Percentiles rank a stretch among this genome's conserved stretches.
phyloP scores from a whole-genome alignment of 768 basidiomycete genomes.

The Sporobolomyces roseus region DNA sequence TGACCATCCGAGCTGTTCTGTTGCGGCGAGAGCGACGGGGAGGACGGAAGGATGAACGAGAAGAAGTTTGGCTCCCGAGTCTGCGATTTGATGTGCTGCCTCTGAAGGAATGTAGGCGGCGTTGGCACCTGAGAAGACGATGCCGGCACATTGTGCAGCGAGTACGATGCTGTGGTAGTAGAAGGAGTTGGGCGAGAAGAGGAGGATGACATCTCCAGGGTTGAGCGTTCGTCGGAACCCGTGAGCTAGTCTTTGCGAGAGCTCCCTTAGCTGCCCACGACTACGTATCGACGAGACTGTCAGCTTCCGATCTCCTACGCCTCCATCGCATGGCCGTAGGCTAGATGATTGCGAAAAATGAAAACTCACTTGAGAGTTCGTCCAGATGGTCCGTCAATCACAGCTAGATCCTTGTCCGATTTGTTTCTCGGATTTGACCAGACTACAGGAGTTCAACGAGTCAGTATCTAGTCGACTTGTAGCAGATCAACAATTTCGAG shows the following conservation, averaged over 20 bases:
- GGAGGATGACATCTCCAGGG: constrained; percentile 27
- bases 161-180: constrained; percentile 37
- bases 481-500: too few relatives aligned
- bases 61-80: constrained; percentile 60
- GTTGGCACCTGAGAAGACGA: constrained; percentile 45
- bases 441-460: constrained; percentile 9
- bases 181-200: constrained; percentile 42
- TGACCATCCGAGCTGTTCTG: constrained; percentile 54
- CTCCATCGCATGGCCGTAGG: too few relatives aligned
- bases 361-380: constrained; percentile 22
- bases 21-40: constrained; percentile 58
- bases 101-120: constrained; percentile 70
- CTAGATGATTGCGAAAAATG: too few relatives aligned
- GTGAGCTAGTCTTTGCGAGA: constrained; percentile 25
- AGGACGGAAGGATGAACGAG: constrained; percentile 65
- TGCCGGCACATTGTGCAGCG: constrained; percentile 36
- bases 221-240: constrained; percentile 19
- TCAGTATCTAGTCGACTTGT: not conserved
- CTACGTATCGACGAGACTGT: not conserved
- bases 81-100: constrained; percentile 65
- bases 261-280: constrained; percentile 14
- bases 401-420: constrained; percentile 3
- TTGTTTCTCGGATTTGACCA: constrained; percentile 33
- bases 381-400: constrained; percentile 33
- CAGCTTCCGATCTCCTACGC: too few relatives aligned